Percentiles rank a stretch among this genome's conserved stretches.
Evolutionary conservation across 1,284 basidiomycete species (phyloP).

Genomic region (Heliocybe sulcata): DNA sequence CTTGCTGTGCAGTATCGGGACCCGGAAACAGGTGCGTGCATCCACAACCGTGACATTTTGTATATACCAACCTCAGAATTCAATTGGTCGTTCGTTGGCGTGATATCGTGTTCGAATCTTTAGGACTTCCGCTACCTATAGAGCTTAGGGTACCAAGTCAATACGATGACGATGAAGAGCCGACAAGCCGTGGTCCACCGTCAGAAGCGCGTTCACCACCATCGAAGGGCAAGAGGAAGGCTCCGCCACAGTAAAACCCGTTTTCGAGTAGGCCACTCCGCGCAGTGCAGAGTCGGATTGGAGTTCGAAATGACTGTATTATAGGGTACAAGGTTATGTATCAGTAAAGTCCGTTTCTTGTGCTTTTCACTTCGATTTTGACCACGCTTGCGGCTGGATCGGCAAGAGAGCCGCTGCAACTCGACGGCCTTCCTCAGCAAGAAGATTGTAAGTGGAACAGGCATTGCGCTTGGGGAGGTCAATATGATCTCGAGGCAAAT

Average conservation of each 20-base stretch:
- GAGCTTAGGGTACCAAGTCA: background rate
- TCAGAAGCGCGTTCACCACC: background rate
- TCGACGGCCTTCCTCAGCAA: slow-evolving; percentile 86
- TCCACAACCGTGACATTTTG: background rate
- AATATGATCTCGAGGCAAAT: background rate
- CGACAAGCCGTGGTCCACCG: background rate
- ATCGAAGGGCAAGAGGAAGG: background rate
- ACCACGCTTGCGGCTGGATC: slow-evolving; percentile 40
- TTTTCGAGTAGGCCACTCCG: too few relatives aligned
- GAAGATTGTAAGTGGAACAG: slow-evolving; percentile 68
- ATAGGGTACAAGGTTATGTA: background rate
- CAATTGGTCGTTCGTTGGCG: background rate
- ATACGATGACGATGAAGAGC: background rate
- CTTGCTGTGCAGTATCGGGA: slow-evolving; percentile 62
- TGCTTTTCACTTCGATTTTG: slow-evolving; percentile 4
- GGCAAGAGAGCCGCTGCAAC: slow-evolving; percentile 89
- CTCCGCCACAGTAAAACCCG: background rate
- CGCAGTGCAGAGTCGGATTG: too few relatives aligned
- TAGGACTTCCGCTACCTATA: background rate
- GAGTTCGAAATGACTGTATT: background rate
- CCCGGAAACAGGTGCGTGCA: slow-evolving; percentile 3
- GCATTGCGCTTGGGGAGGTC: slow-evolving; percentile 3
- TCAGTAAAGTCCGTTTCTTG: background rate
- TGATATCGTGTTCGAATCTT: background rate
- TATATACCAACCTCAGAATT: background rate